These are phyloP conservation scores for Apiospora marii DNA, from an alignment of 2,329 filamentous ascomycete genomes.

Conservation along the genomic window DNA sequence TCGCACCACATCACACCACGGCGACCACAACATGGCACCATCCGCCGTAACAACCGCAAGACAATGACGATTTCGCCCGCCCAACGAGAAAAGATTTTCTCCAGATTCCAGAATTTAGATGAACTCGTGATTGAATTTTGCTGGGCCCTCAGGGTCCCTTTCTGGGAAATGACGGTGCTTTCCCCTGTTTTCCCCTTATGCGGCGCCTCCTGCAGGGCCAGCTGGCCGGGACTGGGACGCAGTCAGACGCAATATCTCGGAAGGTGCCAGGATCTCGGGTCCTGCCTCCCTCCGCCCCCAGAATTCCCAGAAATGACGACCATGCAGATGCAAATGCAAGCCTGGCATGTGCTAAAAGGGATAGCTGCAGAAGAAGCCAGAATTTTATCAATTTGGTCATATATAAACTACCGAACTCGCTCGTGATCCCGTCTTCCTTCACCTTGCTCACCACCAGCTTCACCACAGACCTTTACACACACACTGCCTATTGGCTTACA, in stretches of 20 bases:
- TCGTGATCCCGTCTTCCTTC: neutral
- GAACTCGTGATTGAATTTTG: neutral
- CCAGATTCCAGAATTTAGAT: slow-evolving; percentile 21
- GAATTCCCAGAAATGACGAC: neutral
- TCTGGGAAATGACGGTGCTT: neutral
- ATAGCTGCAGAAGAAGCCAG: neutral
- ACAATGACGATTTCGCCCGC: slow-evolving; percentile 3
- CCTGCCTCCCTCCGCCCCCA: slow-evolving; percentile 16
- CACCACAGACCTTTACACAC: neutral
- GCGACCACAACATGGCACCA: slow-evolving; percentile 3
- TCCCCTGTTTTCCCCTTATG: slow-evolving; percentile 10
- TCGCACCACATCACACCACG: slow-evolving; percentile 12
- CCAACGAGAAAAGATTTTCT: slow-evolving; percentile 12
- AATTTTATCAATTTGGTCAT: neutral
- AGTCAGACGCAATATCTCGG: slow-evolving; percentile 5
- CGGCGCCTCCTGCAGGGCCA: neutral
- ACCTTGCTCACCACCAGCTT: slow-evolving; percentile 1
- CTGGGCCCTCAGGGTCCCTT: neutral
- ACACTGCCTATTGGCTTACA: neutral
- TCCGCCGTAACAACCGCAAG: neutral
- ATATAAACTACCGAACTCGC: slow-evolving; percentile 14
- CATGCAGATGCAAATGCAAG: slow-evolving; percentile 5
- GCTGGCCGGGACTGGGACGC: neutral
- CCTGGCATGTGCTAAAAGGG: slow-evolving; percentile 15
- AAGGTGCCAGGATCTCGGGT: slow-evolving; percentile 11